Percentiles rank a stretch among this genome's conserved stretches.
These are phyloP conservation scores for Tuber aestivum DNA, from an alignment of 495 filamentous ascomycete species.

Conservation along the genomic window DNA sequence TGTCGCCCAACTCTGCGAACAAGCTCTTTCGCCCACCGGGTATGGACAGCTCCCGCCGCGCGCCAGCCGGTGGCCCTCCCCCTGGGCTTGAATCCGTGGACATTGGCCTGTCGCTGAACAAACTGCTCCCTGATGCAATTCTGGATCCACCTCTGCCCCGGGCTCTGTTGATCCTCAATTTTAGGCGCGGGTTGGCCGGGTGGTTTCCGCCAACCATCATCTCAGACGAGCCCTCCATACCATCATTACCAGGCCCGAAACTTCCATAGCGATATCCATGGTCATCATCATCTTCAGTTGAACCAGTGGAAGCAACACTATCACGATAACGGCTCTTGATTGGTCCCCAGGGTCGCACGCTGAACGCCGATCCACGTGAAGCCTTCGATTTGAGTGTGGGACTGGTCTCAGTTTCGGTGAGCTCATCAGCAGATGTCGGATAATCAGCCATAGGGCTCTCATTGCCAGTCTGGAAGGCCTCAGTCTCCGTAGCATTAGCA, in stretches of 20 bases:
- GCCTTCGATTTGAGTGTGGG: slow-evolving; percentile 46
- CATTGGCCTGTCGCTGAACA: slow-evolving; percentile 22
- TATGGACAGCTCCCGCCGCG: slow-evolving; percentile 17
- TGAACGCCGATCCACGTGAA: slow-evolving; percentile 38
- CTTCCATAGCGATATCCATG: slow-evolving; percentile 47
- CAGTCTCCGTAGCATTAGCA: slow-evolving; percentile 74
- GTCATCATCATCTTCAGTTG: slow-evolving; percentile 76
- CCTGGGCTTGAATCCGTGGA: slow-evolving; percentile 16
- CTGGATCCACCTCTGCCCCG: slow-evolving; percentile 26
- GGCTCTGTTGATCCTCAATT: slow-evolving; percentile 33
- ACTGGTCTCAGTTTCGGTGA: slow-evolving; percentile 79
- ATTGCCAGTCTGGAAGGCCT: slow-evolving; percentile 85
- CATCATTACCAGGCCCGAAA: slow-evolving; percentile 15
- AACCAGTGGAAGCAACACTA: slow-evolving; percentile 82
- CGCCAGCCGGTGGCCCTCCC: slow-evolving; percentile 22
- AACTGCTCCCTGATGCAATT: slow-evolving; percentile 27
- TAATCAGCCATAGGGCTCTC: slow-evolving; percentile 76
- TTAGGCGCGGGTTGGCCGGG: slow-evolving; percentile 31
- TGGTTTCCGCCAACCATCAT: slow-evolving; percentile 18
- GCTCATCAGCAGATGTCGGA: slow-evolving; percentile 56
- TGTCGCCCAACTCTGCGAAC: slow-evolving; percentile 78
- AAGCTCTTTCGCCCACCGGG: slow-evolving; percentile 59
- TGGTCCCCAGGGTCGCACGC: slow-evolving; percentile 45
- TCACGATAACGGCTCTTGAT: slow-evolving; percentile 53
- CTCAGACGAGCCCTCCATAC: slow-evolving; percentile 4